Percentiles rank a stretch among this genome's conserved stretches.
Evolutionary conservation across 352 stramenopile genomes (phyloP).

Genomic region (Phytophthora pistaciae): DNA sequence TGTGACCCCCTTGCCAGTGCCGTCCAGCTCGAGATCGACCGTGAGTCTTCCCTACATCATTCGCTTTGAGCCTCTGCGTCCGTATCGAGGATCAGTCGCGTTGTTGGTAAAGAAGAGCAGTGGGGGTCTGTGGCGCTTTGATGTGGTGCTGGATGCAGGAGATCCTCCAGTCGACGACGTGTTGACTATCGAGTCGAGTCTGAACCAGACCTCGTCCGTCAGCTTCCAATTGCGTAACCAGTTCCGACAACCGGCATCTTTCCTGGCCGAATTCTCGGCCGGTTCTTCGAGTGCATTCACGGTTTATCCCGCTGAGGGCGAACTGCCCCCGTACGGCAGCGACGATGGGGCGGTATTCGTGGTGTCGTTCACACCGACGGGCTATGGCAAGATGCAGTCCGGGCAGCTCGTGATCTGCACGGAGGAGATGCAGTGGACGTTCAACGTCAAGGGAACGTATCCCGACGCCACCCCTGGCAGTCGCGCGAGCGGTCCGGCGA

Average conservation of each 20-base stretch:
- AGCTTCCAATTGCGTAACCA: conserved; percentile 91
- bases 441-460: conserved; percentile 91
- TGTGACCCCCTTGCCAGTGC: conserved; percentile 38
- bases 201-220: conserved; percentile 89
- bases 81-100: conserved; percentile 80
- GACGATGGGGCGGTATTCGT: conserved; percentile 81
- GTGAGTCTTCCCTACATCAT: conserved; percentile 59
- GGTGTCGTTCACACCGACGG: conserved; percentile 91
- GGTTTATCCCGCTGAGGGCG: conserved; percentile 82
- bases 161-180: conserved; percentile 89
- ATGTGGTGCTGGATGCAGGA: conserved; percentile 80
- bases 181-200: conserved; percentile 86
- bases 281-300: conserved; percentile 91
- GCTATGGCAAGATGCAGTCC: conserved; percentile 93
- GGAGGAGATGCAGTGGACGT: conserved; percentile 94
- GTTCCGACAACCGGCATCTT: conserved; percentile 75
- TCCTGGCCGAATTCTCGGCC: conserved; percentile 89
- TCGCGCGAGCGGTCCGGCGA: conserved; percentile 41
- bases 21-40: background rate
- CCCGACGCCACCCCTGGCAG: conserved; percentile 62
- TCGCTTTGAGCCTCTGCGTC: conserved; percentile 88
- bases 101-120: conserved; percentile 84
- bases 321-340: conserved; percentile 80
- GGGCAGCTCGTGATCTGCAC: conserved; percentile 89
- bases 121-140: conserved; percentile 89